phyloP scores from a whole-genome alignment of 2,329 filamentous ascomycete genomes.

The Colletotrichum cuscutae region DNA sequence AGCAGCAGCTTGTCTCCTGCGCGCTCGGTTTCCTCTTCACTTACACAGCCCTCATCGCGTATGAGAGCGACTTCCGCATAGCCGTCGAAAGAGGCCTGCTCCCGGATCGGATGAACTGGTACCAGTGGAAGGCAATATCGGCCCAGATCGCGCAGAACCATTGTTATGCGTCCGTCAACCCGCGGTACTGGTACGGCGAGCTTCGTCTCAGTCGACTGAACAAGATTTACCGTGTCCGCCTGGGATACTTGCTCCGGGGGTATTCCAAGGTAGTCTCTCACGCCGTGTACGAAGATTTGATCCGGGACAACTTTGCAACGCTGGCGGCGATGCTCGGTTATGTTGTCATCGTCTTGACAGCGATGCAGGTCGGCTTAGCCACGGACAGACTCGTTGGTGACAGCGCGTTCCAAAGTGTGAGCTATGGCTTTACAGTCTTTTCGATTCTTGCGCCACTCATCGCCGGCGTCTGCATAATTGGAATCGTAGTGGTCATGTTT shows the following conservation, averaged over 20 bases:
- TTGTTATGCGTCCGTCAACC: slow-evolving; percentile 43
- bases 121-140: slow-evolving; percentile 46
- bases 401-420: slow-evolving; percentile 52
- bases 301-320: slow-evolving; percentile 28
- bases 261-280: slow-evolving; percentile 31
- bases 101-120: slow-evolving; percentile 47
- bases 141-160: slow-evolving; percentile 39
- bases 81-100: slow-evolving; percentile 47
- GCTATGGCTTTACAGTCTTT: slow-evolving; percentile 60
- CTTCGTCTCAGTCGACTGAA: slow-evolving; percentile 51
- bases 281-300: slow-evolving; percentile 31
- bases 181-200: slow-evolving; percentile 53
- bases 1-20: slow-evolving; percentile 41
- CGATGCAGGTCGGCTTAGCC: slow-evolving; percentile 60
- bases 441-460: slow-evolving; percentile 53
- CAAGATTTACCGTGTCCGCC: slow-evolving; percentile 50
- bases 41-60: slow-evolving; percentile 49
- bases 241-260: slow-evolving; percentile 26
- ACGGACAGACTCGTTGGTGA: slow-evolving; percentile 46
- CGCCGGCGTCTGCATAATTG: slow-evolving; percentile 37
- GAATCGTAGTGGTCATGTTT: slow-evolving; percentile 35
- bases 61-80: slow-evolving; percentile 51
- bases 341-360: slow-evolving; percentile 56
- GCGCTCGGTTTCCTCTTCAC: slow-evolving; percentile 51
- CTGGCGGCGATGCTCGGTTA: slow-evolving; percentile 42